phyloP scores from a whole-genome alignment of 345 rosid species.

The Citrus unshiu region DNA sequence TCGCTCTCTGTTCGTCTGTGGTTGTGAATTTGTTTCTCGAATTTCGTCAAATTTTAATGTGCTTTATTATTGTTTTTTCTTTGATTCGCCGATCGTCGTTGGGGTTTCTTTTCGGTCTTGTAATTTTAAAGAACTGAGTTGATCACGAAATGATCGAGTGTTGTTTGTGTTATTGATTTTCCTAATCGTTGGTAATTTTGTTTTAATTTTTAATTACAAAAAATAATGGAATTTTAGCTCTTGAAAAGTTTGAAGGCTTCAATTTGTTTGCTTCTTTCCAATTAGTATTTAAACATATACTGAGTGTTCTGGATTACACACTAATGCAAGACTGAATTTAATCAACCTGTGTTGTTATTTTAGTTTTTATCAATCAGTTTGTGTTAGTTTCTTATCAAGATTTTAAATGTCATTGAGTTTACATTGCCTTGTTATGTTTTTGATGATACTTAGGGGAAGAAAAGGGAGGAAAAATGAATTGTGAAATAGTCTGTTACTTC shows the following conservation, averaged over 20 bases:
- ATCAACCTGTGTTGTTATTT: neutral
- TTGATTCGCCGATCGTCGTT: conserved; percentile 1
- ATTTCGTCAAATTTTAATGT: neutral
- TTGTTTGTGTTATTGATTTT: neutral
- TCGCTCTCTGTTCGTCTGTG: neutral
- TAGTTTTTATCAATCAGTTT: neutral
- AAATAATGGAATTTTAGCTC: neutral
- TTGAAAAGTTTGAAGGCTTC: neutral
- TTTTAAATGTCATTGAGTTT: neutral
- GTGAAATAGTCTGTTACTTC: neutral
- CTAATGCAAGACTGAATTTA: neutral
- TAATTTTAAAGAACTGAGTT: neutral
- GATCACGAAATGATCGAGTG: neutral
- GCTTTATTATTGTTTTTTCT: neutral
- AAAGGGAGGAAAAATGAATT: too few species aligned
- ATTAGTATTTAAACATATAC: neutral
- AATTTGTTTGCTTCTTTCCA: neutral
- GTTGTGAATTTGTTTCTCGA: neutral
- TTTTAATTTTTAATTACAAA: neutral
- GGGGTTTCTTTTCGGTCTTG: conserved; percentile 13
- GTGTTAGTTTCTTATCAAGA: neutral
- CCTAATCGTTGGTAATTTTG: neutral
- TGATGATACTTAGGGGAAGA: neutral
- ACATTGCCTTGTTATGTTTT: neutral
- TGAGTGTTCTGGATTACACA: neutral